These are phyloP conservation scores for Pisolithus marmoratus DNA, from an alignment of 768 basidiomycete genomes.

Conservation along the genomic window DNA sequence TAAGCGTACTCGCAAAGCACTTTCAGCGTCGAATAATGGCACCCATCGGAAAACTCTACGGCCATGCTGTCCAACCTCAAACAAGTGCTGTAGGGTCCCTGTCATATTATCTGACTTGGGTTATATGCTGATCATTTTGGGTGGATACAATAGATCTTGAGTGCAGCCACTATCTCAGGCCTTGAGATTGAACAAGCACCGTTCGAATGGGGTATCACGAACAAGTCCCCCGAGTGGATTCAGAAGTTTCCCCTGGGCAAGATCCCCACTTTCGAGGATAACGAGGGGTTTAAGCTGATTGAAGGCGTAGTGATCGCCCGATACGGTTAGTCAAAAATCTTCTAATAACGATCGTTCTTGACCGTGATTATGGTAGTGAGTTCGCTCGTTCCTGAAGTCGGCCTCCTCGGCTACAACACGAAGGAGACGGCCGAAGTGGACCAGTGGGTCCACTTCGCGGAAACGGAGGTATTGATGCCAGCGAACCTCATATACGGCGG, in stretches of 20 bases:
- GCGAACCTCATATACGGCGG: not conserved
- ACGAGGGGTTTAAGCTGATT: conserved; percentile 1
- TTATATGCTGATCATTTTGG: not conserved
- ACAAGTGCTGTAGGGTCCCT: conserved; percentile 39
- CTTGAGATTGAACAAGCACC: conserved; percentile 4
- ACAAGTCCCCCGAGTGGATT: conserved; percentile 6
- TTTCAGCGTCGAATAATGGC: conserved; percentile 30
- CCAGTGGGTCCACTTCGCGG: conserved; percentile 9
- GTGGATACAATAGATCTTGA: not conserved
- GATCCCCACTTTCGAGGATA: conserved; percentile 4
- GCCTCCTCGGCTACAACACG: not conserved
- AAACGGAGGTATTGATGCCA: not conserved
- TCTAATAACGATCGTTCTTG: not conserved
- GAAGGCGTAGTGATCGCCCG: conserved; percentile 8
- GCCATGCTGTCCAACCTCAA: conserved; percentile 32
- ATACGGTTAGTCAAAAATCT: not conserved
- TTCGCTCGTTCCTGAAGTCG: conserved; percentile 1
- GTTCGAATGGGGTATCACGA: conserved; percentile 8
- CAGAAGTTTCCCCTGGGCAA: conserved; percentile 2
- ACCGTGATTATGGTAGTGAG: conserved; percentile 2
- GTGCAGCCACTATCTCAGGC: conserved; percentile 1
- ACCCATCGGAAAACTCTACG: conserved; percentile 55
- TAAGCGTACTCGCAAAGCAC: too few relatives aligned
- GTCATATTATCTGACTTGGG: not conserved
- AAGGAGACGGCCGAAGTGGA: conserved; percentile 5